Percentiles rank a stretch among this genome's conserved stretches.
Evolutionary conservation across 1,139 yeast species (phyloP).

Genomic region (Schwanniomyces etchellsii): DNA sequence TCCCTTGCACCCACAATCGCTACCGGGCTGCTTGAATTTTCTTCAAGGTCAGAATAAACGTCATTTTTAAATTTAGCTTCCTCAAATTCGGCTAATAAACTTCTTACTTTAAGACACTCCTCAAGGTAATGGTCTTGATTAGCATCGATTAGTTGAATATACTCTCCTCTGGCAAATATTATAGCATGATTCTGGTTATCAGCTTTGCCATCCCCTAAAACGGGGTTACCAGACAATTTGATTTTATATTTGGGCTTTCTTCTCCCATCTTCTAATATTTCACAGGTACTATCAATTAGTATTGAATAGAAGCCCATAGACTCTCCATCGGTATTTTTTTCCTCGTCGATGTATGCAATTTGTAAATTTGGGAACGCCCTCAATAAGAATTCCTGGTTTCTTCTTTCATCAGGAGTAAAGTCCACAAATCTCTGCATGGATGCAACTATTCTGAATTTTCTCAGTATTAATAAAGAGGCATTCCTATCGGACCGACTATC

Average conservation of each 20-base stretch:
- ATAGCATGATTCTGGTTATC: constrained; percentile 79
- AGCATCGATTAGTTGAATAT: constrained; percentile 82
- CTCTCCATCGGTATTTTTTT: constrained; percentile 24
- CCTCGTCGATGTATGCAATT: constrained; percentile 56
- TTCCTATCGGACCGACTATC: background rate
- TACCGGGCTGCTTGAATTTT: constrained; percentile 42
- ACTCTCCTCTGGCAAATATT: constrained; percentile 80
- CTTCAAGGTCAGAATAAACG: constrained; percentile 12
- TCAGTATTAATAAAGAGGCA: constrained; percentile 36
- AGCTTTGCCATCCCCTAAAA: constrained; percentile 85
- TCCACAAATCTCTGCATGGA: constrained; percentile 64
- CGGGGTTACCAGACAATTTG: constrained; percentile 76
- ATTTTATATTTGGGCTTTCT: constrained; percentile 49
- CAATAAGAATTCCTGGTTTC: constrained; percentile 51
- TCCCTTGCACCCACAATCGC: constrained; percentile 89
- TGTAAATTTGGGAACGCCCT: constrained; percentile 57
- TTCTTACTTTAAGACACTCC: constrained; percentile 77
- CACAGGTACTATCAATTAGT: constrained; percentile 44
- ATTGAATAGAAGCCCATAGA: constrained; percentile 49
- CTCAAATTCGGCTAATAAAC: constrained; percentile 76
- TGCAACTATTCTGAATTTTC: constrained; percentile 64
- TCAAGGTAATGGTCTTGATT: constrained; percentile 85
- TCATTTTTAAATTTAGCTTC: constrained; percentile 47
- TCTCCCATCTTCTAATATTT: constrained; percentile 24
- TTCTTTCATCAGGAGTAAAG: constrained; percentile 47